These are phyloP conservation scores for Cochlearia excelsa DNA, from an alignment of 345 rosid genomes.

Conservation along the genomic window DNA sequence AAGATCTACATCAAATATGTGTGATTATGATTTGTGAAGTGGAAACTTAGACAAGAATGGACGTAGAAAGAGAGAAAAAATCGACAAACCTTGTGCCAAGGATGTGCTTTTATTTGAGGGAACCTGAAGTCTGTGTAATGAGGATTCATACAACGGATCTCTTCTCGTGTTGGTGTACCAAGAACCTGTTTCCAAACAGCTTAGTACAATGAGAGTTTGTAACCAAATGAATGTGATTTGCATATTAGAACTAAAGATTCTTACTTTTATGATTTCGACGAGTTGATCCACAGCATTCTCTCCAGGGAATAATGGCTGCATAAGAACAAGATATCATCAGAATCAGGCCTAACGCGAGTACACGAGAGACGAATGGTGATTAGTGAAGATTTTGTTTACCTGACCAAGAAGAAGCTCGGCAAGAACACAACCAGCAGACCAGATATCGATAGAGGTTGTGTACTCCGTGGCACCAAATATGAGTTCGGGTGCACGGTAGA, in stretches of 20 bases:
- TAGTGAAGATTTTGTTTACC: conserved; percentile 35
- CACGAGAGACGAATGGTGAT: not conserved
- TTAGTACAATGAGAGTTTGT: too few relatives aligned
- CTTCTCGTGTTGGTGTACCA: conserved; percentile 94
- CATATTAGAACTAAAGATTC: too few relatives aligned
- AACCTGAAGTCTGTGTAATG: conserved; percentile 82
- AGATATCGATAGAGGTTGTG: conserved; percentile 66
- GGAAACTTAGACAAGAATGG: conserved; percentile 8
- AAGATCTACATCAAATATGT: conserved; percentile 45
- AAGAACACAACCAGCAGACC: conserved; percentile 80
- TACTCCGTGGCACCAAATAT: conserved; percentile 71
- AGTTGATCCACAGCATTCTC: conserved; percentile 96
- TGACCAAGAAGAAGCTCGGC: conserved; percentile 73
- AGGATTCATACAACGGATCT: conserved; percentile 93
- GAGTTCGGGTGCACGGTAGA: conserved; percentile 71
- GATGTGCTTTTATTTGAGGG: conserved; percentile 92
- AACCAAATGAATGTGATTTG: too few relatives aligned
- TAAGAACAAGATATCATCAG: conserved; percentile 2
- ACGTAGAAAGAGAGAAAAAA: not conserved
- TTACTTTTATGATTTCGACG: conserved; percentile 93
- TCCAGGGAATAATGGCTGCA: conserved; percentile 87
- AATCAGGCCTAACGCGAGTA: not conserved
- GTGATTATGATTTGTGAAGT: not conserved
- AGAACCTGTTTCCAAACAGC: too few relatives aligned
- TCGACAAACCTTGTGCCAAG: conserved; percentile 78